A percentile compares a stretch with the other conserved stretches of the same genome.
phyloP scores from a whole-genome alignment of 2,329 filamentous ascomycete genomes.

The Trichophyton benhamiae region DNA sequence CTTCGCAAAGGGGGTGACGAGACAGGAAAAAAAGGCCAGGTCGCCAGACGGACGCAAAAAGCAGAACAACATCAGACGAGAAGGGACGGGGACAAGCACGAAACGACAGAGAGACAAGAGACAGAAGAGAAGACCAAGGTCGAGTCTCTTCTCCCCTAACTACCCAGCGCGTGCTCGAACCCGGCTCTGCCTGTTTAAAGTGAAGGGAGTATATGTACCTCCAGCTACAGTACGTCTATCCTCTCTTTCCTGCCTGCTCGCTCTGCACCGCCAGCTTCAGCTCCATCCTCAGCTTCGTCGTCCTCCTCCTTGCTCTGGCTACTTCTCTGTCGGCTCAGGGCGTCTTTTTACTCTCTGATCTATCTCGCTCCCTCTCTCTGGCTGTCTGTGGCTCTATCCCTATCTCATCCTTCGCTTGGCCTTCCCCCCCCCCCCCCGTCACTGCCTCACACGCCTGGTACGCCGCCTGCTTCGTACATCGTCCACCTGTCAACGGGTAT shows the following conservation, averaged over 20 bases:
- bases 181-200: neutral
- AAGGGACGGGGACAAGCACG: neutral
- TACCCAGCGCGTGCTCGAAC: neutral
- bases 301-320: too few relatives aligned
- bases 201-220: conserved; percentile 1
- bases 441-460: neutral
- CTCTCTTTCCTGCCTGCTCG: neutral
- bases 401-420: too few relatives aligned
- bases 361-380: too few relatives aligned
- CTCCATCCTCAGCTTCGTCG: neutral
- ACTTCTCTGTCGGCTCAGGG: too few relatives aligned
- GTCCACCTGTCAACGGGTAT: neutral
- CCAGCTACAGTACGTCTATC: conserved; percentile 2
- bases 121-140: neutral
- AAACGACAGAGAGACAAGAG: neutral
- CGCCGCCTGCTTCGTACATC: neutral
- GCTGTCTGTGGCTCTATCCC: neutral
- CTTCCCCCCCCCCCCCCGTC: neutral
- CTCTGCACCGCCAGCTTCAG: neutral
- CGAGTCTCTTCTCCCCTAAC: neutral
- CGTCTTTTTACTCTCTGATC: neutral
- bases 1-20: neutral
- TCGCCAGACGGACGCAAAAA: neutral
- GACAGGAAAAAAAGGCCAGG: too few relatives aligned
- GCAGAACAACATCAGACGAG: neutral